Evolutionary conservation across 805 yeast species (phyloP), one percentile per base, ranked within the genome.

Genomic region (Tanozyma kutaoensis): DNA sequence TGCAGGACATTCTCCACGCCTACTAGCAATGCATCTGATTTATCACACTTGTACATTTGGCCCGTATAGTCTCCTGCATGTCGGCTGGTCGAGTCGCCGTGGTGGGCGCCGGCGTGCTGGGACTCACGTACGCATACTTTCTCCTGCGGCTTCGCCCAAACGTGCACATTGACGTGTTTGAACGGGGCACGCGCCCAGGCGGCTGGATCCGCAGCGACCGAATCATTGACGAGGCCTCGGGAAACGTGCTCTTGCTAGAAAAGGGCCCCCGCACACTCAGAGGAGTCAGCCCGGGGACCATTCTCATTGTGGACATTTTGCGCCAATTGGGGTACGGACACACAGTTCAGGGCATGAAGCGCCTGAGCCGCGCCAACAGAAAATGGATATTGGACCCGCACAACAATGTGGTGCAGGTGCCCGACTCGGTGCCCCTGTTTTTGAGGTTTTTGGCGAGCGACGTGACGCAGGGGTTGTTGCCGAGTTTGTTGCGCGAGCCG

Each of bases 201-300:
- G 98, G 98, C 0, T 86, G 79, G 67, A 79, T 88, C 43, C 51
- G 64, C 23, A 64, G 84, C 1, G 56, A 66, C 24, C 15, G 4
- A 12, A 4, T 5, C 43, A 40, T 40, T 15, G 56, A 43, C 9
- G 35, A 34, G 26, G 34, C 32, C 4, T 39, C 33, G 12, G 40
- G 37, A 8, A 38, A 40, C 5, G 36, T 38, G 2, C 46, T 65
- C 0, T 32, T 62, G 3, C 48, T 82, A 17, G 97, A 91, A 41
- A 77, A 76, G 35, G 98, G 97, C 0, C 97, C 98, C 0, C 57
- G 97, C 26, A 91, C 97, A 0, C 55, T 91, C 24, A 57, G 95
- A 33, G 94, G 95, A 0, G 69, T 69, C 5, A 78, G 84, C 29
- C 73, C 73, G 22, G 97, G 97, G 0, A 71, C 85, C 0, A 52